These are phyloP conservation scores for Colletotrichum sojae DNA, from an alignment of 2,329 filamentous ascomycete species.

Conservation along the genomic window DNA sequence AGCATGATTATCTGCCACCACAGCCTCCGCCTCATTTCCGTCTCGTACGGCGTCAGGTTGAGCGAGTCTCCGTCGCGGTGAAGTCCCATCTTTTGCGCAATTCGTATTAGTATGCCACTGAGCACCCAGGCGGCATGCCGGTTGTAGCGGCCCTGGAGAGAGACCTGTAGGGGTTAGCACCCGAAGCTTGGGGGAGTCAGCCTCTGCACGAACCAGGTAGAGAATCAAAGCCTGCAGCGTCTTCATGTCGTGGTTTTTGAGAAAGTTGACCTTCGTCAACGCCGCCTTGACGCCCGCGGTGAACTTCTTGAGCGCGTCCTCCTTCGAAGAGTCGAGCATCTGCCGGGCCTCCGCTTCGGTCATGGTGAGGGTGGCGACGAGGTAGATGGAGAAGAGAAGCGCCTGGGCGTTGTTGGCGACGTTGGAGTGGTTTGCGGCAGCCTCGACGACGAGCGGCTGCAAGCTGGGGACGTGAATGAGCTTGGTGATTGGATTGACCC, in stretches of 20 bases:
- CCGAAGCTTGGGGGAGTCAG: not conserved
- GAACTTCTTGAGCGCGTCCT: constrained; percentile 66
- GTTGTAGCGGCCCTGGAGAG: constrained; percentile 71
- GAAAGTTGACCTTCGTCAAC: constrained; percentile 68
- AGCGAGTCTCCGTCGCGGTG: constrained; percentile 73
- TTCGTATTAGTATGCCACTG: constrained; percentile 72
- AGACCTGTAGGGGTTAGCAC: constrained; percentile 57
- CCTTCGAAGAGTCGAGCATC: constrained; percentile 65
- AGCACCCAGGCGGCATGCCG: constrained; percentile 73
- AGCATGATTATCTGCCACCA: constrained; percentile 77
- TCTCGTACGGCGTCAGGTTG: constrained; percentile 73
- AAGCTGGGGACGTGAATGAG: constrained; percentile 79
- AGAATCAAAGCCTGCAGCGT: constrained; percentile 72
- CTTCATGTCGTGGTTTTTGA: constrained; percentile 70
- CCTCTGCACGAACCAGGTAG: constrained; percentile 62
- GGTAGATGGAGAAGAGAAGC: constrained; percentile 43
- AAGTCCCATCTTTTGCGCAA: constrained; percentile 77
- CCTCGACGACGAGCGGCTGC: constrained; percentile 75
- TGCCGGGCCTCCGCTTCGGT: constrained; percentile 66
- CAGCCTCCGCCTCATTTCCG: constrained; percentile 76
- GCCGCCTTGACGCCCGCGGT: constrained; percentile 65
- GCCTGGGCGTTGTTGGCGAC: constrained; percentile 60
- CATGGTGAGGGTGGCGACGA: constrained; percentile 41
- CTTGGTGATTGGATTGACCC: constrained; percentile 82
- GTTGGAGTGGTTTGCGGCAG: constrained; percentile 67